phyloP scores from a whole-genome alignment of 1,139 yeast species.

The Taphrina wiesneri region DNA sequence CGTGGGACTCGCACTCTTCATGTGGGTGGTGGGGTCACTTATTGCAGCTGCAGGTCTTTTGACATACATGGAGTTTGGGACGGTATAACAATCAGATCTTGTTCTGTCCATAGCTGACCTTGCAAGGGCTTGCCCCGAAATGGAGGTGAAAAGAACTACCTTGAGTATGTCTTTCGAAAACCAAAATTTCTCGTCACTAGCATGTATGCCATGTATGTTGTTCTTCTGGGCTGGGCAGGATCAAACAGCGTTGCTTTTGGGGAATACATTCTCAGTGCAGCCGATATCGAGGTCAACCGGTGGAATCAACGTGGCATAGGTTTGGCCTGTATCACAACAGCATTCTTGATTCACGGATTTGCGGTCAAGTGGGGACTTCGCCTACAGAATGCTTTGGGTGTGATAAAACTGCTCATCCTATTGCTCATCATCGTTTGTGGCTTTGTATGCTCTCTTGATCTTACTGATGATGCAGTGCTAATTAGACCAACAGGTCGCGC shows the following conservation, averaged over 20 bases:
- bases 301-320: slow-evolving; percentile 38
- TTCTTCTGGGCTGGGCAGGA: slow-evolving; percentile 82
- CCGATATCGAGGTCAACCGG: slow-evolving; percentile 54
- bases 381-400: slow-evolving; percentile 67
- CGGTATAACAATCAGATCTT: slow-evolving; percentile 46
- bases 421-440: slow-evolving; percentile 71
- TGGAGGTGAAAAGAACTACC: slow-evolving; percentile 85
- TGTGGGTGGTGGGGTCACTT: slow-evolving; percentile 77
- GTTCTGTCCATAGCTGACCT: not conserved
- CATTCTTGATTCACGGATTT: slow-evolving; percentile 64
- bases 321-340: slow-evolving; percentile 67
- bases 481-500: slow-evolving; percentile 54
- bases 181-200: slow-evolving; percentile 72
- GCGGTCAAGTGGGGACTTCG: slow-evolving; percentile 66
- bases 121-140: slow-evolving; percentile 65
- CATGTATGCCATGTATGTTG: slow-evolving; percentile 73
- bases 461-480: not conserved
- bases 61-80: slow-evolving; percentile 81
- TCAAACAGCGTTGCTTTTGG: slow-evolving; percentile 63
- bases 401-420: slow-evolving; percentile 69
- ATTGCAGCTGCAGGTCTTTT: slow-evolving; percentile 73
- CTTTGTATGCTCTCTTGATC: slow-evolving; percentile 48
- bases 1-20: slow-evolving; percentile 67
- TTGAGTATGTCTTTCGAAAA: slow-evolving; percentile 67
- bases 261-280: slow-evolving; percentile 62